Evolutionary conservation across 495 filamentous ascomycete genomes (phyloP), one percentile per base, ranked within the genome.

Genomic region (Penicillium herquei): DNA sequence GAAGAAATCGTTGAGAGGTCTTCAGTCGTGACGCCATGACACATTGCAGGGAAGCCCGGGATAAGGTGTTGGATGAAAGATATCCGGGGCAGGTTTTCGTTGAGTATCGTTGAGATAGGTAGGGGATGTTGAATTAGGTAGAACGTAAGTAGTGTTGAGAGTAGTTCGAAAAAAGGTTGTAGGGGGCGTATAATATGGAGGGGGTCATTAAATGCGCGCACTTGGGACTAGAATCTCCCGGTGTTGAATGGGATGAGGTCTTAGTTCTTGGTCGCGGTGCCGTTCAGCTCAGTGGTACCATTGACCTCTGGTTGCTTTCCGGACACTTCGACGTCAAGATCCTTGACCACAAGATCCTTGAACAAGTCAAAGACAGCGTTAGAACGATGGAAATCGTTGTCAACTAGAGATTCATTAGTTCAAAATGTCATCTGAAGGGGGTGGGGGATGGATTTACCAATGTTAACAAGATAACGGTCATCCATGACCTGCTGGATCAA

Each of bases 391-490:
- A 98, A 98, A 67, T 98, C 92, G 65, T 98, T 98, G 76, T 98
- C 88, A 7, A 98, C 93, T 94, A 65, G 17, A 17, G 32, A 21
- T 30, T 1, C 5, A 17, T 51, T 33, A 67, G 51, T 74, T 51
- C 76, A 67, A 44, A 13, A 10, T 48, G 10, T 44, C 41, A 17
- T 48, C 39, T 45, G 32, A 40, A 32, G 14, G 34, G 12, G 51
- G 33, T 17, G 55, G n/a, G 39, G 26, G 34, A 31, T 46, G 30
- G 30, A 68, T 87, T 71, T 78, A 94, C 92, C 92, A 56, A 99
- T 97, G 69, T 99, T 99, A 59, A 98, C 80, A 54, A 99, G 75
- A 66, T 89, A 92, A 91, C 93, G 98, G 31, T 80, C 82, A 52
- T 96, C 85, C 88, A 96, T 92, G 43, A 97, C 76, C 48, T 80